Conservation (phyloP, 2,329 filamentous ascomycete species). For the Chaetomium olivaceum region DNA sequence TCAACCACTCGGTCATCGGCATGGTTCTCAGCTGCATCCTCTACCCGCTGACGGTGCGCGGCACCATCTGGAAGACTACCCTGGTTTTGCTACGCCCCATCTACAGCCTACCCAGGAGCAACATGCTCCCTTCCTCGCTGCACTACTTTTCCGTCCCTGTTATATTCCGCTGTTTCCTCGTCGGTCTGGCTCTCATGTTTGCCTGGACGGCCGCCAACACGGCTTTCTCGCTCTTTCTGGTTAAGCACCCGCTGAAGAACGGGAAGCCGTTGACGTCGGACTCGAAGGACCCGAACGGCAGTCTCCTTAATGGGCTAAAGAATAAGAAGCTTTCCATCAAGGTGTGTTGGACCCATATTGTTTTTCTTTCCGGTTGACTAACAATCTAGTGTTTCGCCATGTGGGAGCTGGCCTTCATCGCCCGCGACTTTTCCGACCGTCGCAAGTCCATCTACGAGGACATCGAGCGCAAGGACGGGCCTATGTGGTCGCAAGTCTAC, state of each 20-base stretch:
- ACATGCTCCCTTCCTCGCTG: slow-evolving; percentile 59
- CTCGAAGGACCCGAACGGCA: slow-evolving; percentile 89
- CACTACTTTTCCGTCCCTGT: slow-evolving; percentile 61
- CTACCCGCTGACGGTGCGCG: slow-evolving; percentile 65
- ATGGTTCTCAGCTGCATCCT: slow-evolving; percentile 52
- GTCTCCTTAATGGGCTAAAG: slow-evolving; percentile 78
- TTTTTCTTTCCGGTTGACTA: neutral
- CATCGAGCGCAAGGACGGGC: slow-evolving; percentile 76
- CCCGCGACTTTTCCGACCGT: slow-evolving; percentile 70
- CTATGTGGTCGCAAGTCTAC: slow-evolving; percentile 80
- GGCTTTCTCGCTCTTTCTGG: slow-evolving; percentile 78
- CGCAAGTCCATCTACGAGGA: slow-evolving; percentile 83
- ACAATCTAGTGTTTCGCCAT: slow-evolving; percentile 72
- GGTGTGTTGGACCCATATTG: slow-evolving; percentile 45
- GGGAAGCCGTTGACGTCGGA: slow-evolving; percentile 80
- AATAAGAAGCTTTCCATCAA: slow-evolving; percentile 77
- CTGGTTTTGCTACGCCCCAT: slow-evolving; percentile 70
- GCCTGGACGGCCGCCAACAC: slow-evolving; percentile 78
- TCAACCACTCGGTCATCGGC: slow-evolving; percentile 45
- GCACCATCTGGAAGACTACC: slow-evolving; percentile 66
- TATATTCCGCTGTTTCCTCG: slow-evolving; percentile 56
- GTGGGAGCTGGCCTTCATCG: slow-evolving; percentile 85
- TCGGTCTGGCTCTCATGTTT: slow-evolving; percentile 66
- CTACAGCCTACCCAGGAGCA: slow-evolving; percentile 73
- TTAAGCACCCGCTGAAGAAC: slow-evolving; percentile 79